phyloP scores from a whole-genome alignment of 257 asterid genomes.

The Ilex asprella region DNA sequence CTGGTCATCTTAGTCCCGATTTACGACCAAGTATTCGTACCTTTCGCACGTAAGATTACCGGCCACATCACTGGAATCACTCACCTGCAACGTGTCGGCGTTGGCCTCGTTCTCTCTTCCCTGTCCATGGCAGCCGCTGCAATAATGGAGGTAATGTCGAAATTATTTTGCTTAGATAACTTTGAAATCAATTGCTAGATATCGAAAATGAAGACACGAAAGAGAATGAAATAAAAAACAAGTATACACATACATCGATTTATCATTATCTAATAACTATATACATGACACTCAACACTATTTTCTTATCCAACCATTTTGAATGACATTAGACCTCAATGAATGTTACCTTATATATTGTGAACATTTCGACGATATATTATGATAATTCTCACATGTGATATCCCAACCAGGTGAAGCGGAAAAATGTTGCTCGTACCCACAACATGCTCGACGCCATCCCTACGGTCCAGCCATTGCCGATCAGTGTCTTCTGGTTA shows the following conservation, averaged over 20 bases:
- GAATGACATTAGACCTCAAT: no score
- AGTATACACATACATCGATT: no score
- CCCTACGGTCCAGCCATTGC: constrained; percentile 48
- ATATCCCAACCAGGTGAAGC: constrained; percentile 13
- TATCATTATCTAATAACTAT: no score
- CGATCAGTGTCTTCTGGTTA: constrained; percentile 73
- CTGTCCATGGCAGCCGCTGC: constrained; percentile 68
- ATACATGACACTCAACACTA: no score
- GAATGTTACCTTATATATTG: no score
- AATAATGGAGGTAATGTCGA: constrained; percentile 30
- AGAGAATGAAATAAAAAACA: no score
- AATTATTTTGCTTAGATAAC: no score
- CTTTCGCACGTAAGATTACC: constrained; percentile 42
- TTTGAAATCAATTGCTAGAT: no score
- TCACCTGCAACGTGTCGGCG: constrained; percentile 63
- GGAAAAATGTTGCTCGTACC: constrained; percentile 43
- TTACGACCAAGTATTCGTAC: constrained; percentile 55
- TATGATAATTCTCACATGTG: no score
- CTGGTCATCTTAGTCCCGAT: constrained; percentile 45
- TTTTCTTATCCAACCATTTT: no score
- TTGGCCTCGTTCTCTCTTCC: constrained; percentile 59
- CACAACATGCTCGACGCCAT: constrained; percentile 50
- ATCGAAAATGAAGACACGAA: no score
- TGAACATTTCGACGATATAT: no score
- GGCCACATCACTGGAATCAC: constrained; percentile 67